phyloP scores from a whole-genome alignment of 805 yeast species.

The Starmerella etchellsii region DNA sequence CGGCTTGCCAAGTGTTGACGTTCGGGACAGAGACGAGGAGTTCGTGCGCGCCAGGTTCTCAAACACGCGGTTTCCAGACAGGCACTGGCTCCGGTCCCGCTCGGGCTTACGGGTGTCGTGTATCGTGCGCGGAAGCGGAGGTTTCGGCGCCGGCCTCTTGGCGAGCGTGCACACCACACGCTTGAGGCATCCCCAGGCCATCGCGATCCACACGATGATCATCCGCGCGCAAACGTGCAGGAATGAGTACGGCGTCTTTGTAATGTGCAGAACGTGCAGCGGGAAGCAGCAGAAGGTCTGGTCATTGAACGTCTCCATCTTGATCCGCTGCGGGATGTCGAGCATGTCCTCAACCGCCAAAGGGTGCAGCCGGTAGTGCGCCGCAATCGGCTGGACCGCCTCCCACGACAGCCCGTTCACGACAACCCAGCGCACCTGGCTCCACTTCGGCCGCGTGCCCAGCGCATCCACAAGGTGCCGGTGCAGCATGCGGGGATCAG shows the following conservation, averaged over 20 bases:
- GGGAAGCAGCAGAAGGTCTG: slow-evolving; percentile 47
- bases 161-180: neutral
- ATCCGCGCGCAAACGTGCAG: neutral
- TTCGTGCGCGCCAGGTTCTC: neutral
- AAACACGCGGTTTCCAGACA: neutral
- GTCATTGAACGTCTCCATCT: slow-evolving; percentile 39
- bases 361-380: slow-evolving; percentile 37
- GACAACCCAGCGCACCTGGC: slow-evolving; percentile 43
- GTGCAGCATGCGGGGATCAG: slow-evolving; percentile 2
- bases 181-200: neutral
- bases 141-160: no score
- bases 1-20: neutral
- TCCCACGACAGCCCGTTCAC: slow-evolving; percentile 54
- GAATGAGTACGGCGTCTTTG: slow-evolving; percentile 17
- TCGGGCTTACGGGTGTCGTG: no score
- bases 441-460: slow-evolving; percentile 34
- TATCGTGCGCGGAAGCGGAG: no score
- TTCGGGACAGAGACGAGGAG: neutral
- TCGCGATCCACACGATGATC: neutral
- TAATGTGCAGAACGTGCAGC: slow-evolving; percentile 34
- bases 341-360: slow-evolving; percentile 51
- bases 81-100: no score
- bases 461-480: slow-evolving; percentile 21
- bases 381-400: slow-evolving; percentile 37
- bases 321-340: slow-evolving; percentile 49